phyloP scores from a whole-genome alignment of 352 stramenopile genomes.

The Globisporangium cylindrosporum region DNA sequence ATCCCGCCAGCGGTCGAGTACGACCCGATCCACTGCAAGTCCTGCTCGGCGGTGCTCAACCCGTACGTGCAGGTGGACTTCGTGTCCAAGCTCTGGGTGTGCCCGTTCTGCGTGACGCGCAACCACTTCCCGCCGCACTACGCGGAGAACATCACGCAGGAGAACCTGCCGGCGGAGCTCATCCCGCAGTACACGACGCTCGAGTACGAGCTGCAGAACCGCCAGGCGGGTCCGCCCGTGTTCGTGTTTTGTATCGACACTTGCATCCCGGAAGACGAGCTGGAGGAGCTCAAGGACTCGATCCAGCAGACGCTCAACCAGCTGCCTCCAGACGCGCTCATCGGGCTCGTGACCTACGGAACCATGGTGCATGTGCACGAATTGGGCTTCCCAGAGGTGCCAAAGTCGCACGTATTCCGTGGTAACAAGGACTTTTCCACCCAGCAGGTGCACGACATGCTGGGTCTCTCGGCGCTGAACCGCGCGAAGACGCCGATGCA shows the following conservation, averaged over 20 bases:
- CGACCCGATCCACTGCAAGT: constrained; percentile 98
- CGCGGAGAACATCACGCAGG: constrained; percentile 97
- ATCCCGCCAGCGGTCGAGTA: constrained; percentile 95
- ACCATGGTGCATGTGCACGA: constrained; percentile 99
- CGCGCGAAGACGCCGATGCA: constrained; percentile 49
- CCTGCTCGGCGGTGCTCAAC: constrained; percentile 97
- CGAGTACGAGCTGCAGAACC: constrained; percentile 97
- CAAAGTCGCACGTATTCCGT: constrained; percentile 98
- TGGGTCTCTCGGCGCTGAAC: constrained; percentile 85
- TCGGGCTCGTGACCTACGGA: constrained; percentile 99
- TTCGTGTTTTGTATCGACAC: constrained; percentile 99
- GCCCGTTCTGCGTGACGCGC: constrained; percentile 97
- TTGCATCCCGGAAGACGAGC: constrained; percentile 95
- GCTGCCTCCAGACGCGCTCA: constrained; percentile 95
- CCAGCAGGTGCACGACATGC: constrained; percentile 95
- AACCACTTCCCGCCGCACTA: constrained; percentile 98
- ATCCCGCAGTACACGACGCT: constrained; percentile 99
- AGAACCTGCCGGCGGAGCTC: constrained; percentile 98
- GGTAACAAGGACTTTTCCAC: constrained; percentile 98
- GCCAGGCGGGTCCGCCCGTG: constrained; percentile 91
- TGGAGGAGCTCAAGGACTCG: constrained; percentile 98
- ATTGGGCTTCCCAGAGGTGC: constrained; percentile 93
- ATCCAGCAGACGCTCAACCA: constrained; percentile 98
- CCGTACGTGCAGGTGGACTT: constrained; percentile 99
- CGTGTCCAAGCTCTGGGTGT: constrained; percentile 99